Evolutionary conservation across 768 basidiomycete genomes (phyloP).

Genomic region (Zangia roseola): DNA sequence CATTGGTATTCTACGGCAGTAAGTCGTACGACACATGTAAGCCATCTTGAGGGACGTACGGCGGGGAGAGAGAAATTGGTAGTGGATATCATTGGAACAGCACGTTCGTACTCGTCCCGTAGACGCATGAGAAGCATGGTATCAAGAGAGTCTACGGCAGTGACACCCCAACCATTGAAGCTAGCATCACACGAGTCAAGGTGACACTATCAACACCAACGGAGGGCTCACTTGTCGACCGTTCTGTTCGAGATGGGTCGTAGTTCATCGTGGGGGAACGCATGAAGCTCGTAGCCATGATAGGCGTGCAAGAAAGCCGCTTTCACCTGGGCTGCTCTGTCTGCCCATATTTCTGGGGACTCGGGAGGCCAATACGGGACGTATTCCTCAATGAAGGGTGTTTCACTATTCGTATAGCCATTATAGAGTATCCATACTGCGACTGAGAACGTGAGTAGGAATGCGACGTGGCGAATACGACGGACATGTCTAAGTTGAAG

Average conservation of each 20-base stretch:
- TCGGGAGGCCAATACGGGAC: constrained; percentile 22
- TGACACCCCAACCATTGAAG: constrained; percentile 81
- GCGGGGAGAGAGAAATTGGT: constrained; percentile 48
- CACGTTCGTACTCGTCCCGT: constrained; percentile 64
- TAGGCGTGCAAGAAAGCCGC: constrained; percentile 68
- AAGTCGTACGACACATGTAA: background rate
- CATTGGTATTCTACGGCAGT: constrained; percentile 28
- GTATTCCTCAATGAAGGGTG: constrained; percentile 10
- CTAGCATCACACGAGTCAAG: constrained; percentile 34
- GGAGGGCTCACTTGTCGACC: constrained; percentile 48
- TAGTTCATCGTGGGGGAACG: constrained; percentile 65
- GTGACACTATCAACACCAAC: background rate
- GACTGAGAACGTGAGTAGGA: constrained; percentile 11
- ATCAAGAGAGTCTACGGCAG: constrained; percentile 79
- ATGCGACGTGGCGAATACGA: constrained; percentile 23
- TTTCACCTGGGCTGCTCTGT: constrained; percentile 55
- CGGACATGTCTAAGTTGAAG: constrained; percentile 2
- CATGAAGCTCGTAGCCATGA: constrained; percentile 58
- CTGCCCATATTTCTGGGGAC: constrained; percentile 45
- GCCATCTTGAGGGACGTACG: constrained; percentile 29
- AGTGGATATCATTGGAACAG: constrained; percentile 50
- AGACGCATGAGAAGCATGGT: constrained; percentile 84
- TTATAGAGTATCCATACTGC: constrained; percentile 23
- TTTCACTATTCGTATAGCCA: background rate
- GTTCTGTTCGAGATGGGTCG: constrained; percentile 47